Evolutionary conservation across 129 eudicot genomes (phyloP).

Genomic region (Escallonia rubra): DNA sequence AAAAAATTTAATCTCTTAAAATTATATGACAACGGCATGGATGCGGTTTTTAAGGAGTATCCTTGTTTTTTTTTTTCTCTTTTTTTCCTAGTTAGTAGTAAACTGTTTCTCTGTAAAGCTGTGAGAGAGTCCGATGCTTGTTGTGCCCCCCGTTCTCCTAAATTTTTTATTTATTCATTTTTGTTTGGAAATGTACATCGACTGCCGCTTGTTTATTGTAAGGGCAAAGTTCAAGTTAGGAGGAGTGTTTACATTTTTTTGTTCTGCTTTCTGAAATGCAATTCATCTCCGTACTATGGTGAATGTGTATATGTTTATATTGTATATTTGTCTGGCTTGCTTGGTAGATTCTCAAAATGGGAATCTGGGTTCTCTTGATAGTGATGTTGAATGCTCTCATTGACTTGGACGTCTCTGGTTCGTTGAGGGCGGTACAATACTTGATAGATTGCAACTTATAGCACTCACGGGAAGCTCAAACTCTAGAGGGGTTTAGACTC

Average conservation of each 20-base stretch:
- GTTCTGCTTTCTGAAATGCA: constrained; percentile 21
- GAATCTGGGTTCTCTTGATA: neutral
- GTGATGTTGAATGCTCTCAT: neutral
- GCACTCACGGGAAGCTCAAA: constrained; percentile 1
- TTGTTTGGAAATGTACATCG: constrained; percentile 27
- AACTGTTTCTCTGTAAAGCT: constrained; percentile 19
- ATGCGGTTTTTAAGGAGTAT: constrained; percentile 82
- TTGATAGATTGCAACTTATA: neutral
- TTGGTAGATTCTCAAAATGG: neutral
- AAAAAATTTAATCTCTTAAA: constrained; percentile 20
- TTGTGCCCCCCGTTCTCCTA: constrained; percentile 8
- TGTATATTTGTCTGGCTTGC: neutral
- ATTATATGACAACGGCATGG: constrained; percentile 44
- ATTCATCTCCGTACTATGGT: neutral
- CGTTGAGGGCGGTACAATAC: no score
- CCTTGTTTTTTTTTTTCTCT: constrained; percentile 42
- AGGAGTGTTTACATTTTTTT: constrained; percentile 27
- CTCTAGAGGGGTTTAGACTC: neutral
- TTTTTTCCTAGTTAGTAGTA: constrained; percentile 7
- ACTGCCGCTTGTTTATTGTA: constrained; percentile 38
- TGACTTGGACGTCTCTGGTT: no score
- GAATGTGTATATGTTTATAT: neutral
- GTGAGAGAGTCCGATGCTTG: constrained; percentile 15
- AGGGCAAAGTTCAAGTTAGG: constrained; percentile 35
- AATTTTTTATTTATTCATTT: neutral